Evolutionary conservation across 352 stramenopile genomes (phyloP).

Genomic region (Plasmopara halstedii): DNA sequence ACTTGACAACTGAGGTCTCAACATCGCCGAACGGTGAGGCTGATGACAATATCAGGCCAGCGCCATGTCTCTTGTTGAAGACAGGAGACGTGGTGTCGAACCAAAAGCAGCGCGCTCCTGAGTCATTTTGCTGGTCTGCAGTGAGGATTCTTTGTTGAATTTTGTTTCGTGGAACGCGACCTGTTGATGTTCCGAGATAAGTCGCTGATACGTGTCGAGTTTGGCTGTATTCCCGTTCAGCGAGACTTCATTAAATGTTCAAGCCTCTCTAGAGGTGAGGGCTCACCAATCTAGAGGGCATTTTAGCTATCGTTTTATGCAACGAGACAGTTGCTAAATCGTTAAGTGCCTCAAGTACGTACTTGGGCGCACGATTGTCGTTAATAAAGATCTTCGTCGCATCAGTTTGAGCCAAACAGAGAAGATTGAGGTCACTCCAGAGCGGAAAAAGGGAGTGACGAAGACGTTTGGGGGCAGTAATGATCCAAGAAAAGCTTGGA

Average conservation of each 20-base stretch:
- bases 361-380: neutral
- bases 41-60: constrained; percentile 6
- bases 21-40: constrained; percentile 7
- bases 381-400: neutral
- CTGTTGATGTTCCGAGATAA: no score
- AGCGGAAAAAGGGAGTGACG: neutral
- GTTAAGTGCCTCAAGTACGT: neutral
- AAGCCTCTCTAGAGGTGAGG: constrained; percentile 10
- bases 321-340: neutral
- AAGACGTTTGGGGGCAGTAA: neutral
- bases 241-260: constrained; percentile 11
- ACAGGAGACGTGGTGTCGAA: no score
- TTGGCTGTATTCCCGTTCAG: constrained; percentile 6
- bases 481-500: neutral
- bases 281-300: neutral
- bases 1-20: constrained; percentile 4
- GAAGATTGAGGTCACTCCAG: neutral
- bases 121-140: constrained; percentile 1
- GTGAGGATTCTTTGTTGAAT: no score
- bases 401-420: neutral
- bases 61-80: constrained; percentile 9
- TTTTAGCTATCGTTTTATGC: neutral
- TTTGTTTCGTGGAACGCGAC: no score
- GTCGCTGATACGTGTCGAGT: no score
- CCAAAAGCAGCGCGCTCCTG: constrained; percentile 10